Percentiles rank a stretch among this genome's conserved stretches.
Evolutionary conservation across 2,329 filamentous ascomycete genomes (phyloP).

Genomic region (Furcasterigmium sp.): DNA sequence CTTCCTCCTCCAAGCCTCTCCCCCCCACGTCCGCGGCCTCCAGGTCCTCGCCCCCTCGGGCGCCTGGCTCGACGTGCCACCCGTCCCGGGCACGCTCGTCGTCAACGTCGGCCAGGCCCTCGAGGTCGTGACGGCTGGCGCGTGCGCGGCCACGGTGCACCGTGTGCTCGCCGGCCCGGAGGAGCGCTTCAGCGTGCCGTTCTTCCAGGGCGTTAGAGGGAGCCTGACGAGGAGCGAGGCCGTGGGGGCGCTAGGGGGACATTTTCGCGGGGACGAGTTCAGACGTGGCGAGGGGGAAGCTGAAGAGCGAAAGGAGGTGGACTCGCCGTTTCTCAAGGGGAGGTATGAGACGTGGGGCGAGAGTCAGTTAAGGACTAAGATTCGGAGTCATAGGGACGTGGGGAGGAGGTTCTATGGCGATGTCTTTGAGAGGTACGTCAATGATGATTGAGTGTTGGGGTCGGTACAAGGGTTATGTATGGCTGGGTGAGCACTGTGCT

Average conservation of each 20-base stretch:
- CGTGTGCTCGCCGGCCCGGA: slow-evolving; percentile 27
- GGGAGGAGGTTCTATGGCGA: slow-evolving; percentile 40
- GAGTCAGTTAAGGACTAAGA: slow-evolving; percentile 47
- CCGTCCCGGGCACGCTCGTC: slow-evolving; percentile 43
- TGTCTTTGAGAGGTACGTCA: slow-evolving; percentile 42
- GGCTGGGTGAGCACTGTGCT: no score
- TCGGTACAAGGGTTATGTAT: no score
- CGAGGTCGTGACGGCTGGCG: slow-evolving; percentile 49
- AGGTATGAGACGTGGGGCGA: slow-evolving; percentile 51
- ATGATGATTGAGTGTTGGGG: slow-evolving; percentile 19
- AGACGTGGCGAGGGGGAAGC: slow-evolving; percentile 20
- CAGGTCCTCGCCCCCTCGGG: slow-evolving; percentile 44
- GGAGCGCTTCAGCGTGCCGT: slow-evolving; percentile 37
- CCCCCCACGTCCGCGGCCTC: slow-evolving; percentile 39
- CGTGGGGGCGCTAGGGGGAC: slow-evolving; percentile 25
- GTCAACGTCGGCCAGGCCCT: slow-evolving; percentile 56
- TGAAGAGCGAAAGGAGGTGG: slow-evolving; percentile 30
- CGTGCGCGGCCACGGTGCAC: slow-evolving; percentile 47
- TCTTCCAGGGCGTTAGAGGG: slow-evolving; percentile 44
- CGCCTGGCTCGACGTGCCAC: slow-evolving; percentile 44
- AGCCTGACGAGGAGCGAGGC: slow-evolving; percentile 38
- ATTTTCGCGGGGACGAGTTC: slow-evolving; percentile 25
- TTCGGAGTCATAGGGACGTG: slow-evolving; percentile 44
- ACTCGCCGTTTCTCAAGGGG: slow-evolving; percentile 43
- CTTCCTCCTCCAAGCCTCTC: slow-evolving; percentile 55